Base-by-base conservation (phyloP, 495 filamentous ascomycete genomes). In the Cercophora samala region DNA sequence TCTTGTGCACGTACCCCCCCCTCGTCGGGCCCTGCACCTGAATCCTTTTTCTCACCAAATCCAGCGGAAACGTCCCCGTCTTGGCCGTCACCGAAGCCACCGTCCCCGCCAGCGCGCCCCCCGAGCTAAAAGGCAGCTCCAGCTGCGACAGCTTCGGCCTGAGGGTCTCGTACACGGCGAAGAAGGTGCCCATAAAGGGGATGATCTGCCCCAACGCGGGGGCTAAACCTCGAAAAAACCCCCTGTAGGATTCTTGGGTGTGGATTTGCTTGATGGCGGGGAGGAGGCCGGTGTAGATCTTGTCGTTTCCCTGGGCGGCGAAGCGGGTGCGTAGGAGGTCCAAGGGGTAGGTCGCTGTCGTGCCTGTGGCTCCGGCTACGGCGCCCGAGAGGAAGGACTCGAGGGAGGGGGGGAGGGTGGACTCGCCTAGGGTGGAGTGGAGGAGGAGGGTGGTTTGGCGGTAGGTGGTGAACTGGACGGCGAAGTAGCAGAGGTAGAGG, bases 131-230 rank as follows among this genome's bases (percentile, higher is more conserved):
- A 0, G 92, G 89, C 26, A 93, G 76, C 1, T 88, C 81, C 42
- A 91, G 73, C 5, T 65, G 58, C 0, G 76, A 74, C 59, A 90
- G 73, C 8, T 77, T 80, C 32, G 82, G 78, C 15, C 90, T 82
- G 53, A 92, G 74, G 22, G 83, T 76, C 77, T 98, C 96, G 80
- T 98, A 98, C 55, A 86, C 84, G 46, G 90, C 86, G 80, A 99
- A 99, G 80, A 99, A 98, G 4, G 96, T 75, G 2, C 96, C 96
- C 93, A 98, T 99, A 75, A 93, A 94, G 4, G 95, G 95, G 21
- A 97, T 87, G 51, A 99, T 91, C 79, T 97, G 93, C 18, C 80
- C 88, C 23, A 98, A 81, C 0, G 87, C 92, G 0, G 95, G 92
- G 0, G 84, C 84, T 25, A 95, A 80, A 0, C 95, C 95, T 51